Percentiles rank a stretch among this genome's conserved stretches.
Conservation (phyloP, 2,329 filamentous ascomycete species). For the Fusarium begoniae region DNA sequence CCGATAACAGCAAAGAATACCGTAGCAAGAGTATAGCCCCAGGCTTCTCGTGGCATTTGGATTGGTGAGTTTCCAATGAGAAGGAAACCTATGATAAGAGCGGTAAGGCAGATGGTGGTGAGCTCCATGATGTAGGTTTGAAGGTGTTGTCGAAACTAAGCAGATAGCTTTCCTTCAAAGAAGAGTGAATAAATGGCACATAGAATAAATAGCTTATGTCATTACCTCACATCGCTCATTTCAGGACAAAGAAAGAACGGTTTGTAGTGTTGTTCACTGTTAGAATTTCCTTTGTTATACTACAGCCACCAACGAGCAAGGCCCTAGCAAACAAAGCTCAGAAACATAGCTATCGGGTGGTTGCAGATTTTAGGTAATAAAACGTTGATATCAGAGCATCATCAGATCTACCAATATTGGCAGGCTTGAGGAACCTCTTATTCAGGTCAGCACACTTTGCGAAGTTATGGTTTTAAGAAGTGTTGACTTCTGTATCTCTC, state of each 20-base stretch:
- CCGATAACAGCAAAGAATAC: not conserved
- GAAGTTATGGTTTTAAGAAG: no score
- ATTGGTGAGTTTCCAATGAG: not conserved
- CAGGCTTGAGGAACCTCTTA: no score
- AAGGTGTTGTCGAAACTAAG: not conserved
- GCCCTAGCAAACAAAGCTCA: not conserved
- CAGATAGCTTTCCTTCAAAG: not conserved
- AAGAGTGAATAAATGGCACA: not conserved
- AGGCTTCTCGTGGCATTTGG: not conserved
- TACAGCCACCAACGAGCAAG: not conserved
- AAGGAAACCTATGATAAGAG: not conserved
- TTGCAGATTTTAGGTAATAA: not conserved
- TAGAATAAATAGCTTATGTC: not conserved
- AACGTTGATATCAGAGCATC: not conserved
- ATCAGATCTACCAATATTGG: no score
- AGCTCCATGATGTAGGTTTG: not conserved
- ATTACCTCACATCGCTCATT: not conserved
- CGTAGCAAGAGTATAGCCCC: not conserved
- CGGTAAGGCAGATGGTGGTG: not conserved
- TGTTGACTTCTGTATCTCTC: not conserved
- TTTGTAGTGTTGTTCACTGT: not conserved
- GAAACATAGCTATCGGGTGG: no score
- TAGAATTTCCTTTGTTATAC: not conserved
- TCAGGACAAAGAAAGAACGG: not conserved
- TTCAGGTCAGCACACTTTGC: not conserved